These are phyloP conservation scores for Aphanomyces invadans DNA, from an alignment of 352 stramenopile species.

Conservation along the genomic window DNA sequence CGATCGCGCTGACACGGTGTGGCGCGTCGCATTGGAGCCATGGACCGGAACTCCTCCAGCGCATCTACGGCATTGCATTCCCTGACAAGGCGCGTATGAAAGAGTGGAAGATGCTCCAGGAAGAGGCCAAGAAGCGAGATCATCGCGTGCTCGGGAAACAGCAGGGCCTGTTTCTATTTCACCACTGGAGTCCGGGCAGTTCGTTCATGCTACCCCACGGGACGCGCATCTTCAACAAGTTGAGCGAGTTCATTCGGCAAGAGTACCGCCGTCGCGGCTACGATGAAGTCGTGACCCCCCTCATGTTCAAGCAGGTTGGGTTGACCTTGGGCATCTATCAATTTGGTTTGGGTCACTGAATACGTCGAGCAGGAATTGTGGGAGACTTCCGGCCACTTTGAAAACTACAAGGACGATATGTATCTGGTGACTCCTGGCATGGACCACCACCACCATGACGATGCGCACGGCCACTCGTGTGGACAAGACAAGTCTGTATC, in stretches of 20 bases:
- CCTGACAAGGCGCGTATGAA: conserved; percentile 84
- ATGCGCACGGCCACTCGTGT: conserved; percentile 26
- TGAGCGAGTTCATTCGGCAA: conserved; percentile 78
- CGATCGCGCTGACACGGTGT: conserved; percentile 93
- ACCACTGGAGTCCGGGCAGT: conserved; percentile 92
- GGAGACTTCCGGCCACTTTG: conserved; percentile 94
- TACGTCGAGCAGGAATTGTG: conserved; percentile 84
- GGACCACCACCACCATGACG: conserved; percentile 28
- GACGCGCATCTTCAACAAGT: conserved; percentile 96
- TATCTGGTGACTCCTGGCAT: conserved; percentile 83
- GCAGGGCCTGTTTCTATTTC: conserved; percentile 96
- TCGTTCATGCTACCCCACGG: conserved; percentile 98
- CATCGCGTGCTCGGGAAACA: conserved; percentile 91
- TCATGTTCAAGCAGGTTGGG: conserved; percentile 92
- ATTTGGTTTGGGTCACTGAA: no score
- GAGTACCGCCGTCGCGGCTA: conserved; percentile 89
- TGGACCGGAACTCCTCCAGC: conserved; percentile 86
- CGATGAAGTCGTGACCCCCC: conserved; percentile 94
- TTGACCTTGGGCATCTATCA: neutral
- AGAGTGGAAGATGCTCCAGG: conserved; percentile 81
- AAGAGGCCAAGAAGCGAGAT: conserved; percentile 95
- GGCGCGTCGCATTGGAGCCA: conserved; percentile 90
- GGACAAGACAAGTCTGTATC: no score
- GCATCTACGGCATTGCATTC: conserved; percentile 97
- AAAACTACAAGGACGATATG: conserved; percentile 98